Conservation (phyloP, 2,329 filamentous ascomycete genomes). For the Huntiella decipiens region DNA sequence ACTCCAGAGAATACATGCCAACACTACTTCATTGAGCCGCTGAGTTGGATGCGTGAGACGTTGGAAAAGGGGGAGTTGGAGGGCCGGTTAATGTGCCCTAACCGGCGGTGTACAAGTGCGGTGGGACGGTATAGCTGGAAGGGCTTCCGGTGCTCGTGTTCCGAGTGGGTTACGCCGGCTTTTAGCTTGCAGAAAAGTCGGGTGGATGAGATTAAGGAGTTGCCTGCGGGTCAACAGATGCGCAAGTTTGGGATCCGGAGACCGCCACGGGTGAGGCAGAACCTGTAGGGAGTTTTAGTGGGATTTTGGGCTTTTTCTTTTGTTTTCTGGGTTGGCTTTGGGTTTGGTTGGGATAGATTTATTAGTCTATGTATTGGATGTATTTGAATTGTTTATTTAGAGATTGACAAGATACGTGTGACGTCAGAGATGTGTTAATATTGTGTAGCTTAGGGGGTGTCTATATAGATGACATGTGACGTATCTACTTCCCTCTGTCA, state of each 20-base stretch:
- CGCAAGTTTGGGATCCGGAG: constrained; percentile 30
- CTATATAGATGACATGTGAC: not conserved
- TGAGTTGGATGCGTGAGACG: constrained; percentile 83
- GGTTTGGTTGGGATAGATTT: not conserved
- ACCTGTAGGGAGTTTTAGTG: constrained; percentile 15
- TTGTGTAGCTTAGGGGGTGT: not conserved
- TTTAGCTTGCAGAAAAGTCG: constrained; percentile 70
- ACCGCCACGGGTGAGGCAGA: constrained; percentile 28
- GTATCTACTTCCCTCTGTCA: too few species aligned
- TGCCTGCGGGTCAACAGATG: constrained; percentile 13
- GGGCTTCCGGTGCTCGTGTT: constrained; percentile 80
- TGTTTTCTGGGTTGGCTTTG: not conserved
- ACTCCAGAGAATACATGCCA: constrained; percentile 34
- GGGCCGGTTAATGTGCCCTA: constrained; percentile 71
- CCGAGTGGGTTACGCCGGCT: constrained; percentile 75
- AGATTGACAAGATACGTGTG: too few species aligned
- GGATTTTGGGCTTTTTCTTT: not conserved
- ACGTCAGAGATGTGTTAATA: too few species aligned
- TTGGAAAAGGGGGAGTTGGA: constrained; percentile 67
- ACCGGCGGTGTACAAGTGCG: constrained; percentile 55
- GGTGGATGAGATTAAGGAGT: constrained; percentile 47
- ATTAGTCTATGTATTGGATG: not conserved
- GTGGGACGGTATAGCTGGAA: constrained; percentile 94
- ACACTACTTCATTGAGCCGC: constrained; percentile 77
- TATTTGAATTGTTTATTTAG: not conserved